Evolutionary conservation across 257 asterid genomes (phyloP).

Genomic region (Plectranthus barbatus): DNA sequence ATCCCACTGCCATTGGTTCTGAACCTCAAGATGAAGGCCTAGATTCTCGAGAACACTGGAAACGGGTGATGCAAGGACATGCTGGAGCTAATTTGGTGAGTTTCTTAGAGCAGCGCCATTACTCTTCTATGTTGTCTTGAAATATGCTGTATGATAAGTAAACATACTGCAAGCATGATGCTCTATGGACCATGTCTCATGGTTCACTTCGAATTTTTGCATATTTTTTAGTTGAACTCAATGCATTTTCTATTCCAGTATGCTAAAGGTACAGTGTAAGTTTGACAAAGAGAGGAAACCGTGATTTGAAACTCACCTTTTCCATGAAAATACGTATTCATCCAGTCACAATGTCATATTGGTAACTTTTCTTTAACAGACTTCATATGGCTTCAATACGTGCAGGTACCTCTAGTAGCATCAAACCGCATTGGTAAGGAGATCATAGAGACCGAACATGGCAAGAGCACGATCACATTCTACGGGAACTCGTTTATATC

Average conservation of each 20-base stretch:
- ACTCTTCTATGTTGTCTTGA: neutral
- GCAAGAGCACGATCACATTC: constrained; percentile 78
- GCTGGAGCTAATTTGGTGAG: constrained; percentile 93
- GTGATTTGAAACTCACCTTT: no score
- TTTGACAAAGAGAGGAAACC: no score
- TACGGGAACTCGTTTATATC: constrained; percentile 91
- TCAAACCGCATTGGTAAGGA: constrained; percentile 94
- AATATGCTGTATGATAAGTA: neutral
- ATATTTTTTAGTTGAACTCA: neutral
- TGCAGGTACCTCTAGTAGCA: constrained; percentile 87
- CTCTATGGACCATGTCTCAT: neutral
- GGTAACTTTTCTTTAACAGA: neutral
- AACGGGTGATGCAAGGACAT: constrained; percentile 97
- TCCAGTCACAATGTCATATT: neutral
- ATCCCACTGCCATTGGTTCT: constrained; percentile 98
- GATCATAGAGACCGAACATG: constrained; percentile 74
- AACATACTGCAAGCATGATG: neutral
- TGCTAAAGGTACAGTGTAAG: neutral
- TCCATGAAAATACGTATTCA: neutral
- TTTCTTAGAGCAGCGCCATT: neutral
- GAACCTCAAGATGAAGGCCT: constrained; percentile 92
- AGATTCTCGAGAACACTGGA: constrained; percentile 98
- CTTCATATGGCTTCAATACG: neutral
- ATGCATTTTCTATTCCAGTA: neutral
- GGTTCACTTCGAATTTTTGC: neutral